Conservation (phyloP, 257 asterid genomes). For the Verbascum thapsus region DNA sequence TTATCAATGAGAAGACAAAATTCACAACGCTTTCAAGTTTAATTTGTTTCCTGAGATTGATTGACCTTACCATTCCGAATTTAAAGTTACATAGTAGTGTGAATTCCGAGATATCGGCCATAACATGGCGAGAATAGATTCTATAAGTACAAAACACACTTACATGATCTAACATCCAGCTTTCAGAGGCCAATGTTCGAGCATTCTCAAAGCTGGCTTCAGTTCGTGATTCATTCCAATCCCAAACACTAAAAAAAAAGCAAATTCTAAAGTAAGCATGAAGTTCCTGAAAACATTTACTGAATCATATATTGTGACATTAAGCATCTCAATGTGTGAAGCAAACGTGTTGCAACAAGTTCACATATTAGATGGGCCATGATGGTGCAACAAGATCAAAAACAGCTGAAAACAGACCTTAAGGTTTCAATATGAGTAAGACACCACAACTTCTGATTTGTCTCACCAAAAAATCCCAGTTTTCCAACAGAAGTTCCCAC, state of each 20-base stretch:
- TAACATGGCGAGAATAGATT: too few relatives aligned
- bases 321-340: slow-evolving; percentile 1
- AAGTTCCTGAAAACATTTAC: not conserved
- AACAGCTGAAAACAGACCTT: slow-evolving; percentile 47
- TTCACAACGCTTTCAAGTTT: not conserved
- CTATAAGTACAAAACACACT: slow-evolving; percentile 27
- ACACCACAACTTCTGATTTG: slow-evolving; percentile 80
- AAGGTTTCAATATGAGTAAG: slow-evolving; percentile 86
- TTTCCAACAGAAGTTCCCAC: slow-evolving; percentile 92
- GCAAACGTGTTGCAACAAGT: not conserved
- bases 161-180: slow-evolving; percentile 74
- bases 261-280: slow-evolving; percentile 20
- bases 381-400: not conserved
- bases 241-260: slow-evolving; percentile 70
- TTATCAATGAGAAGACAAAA: not conserved
- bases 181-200: slow-evolving; percentile 73
- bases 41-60: not conserved
- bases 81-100: too few relatives aligned
- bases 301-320: slow-evolving; percentile 5
- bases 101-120: too few relatives aligned
- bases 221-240: slow-evolving; percentile 61
- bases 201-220: slow-evolving; percentile 78
- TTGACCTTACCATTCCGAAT: too few relatives aligned
- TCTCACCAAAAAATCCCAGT: slow-evolving; percentile 77
- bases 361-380: not conserved